Evolutionary conservation across 2,329 filamentous ascomycete species (phyloP).

Genomic region (Colletotrichum ledebouriae): DNA sequence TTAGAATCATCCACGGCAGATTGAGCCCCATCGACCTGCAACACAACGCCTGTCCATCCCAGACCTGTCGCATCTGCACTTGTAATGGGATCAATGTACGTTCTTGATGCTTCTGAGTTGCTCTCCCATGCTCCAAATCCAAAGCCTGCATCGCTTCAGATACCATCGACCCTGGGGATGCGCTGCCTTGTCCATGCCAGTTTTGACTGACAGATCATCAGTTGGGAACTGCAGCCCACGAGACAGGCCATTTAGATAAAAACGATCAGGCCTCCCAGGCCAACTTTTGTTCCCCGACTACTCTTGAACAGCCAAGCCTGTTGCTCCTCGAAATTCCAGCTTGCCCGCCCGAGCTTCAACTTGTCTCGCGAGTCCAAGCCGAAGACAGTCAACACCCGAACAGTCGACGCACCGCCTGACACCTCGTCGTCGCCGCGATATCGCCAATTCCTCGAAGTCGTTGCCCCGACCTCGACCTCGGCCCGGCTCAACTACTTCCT

Average conservation of each 20-base stretch:
- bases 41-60: constrained; percentile 49
- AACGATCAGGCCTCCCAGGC: constrained; percentile 36
- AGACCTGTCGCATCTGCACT: constrained; percentile 43
- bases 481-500: constrained; percentile 7
- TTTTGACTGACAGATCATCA: constrained; percentile 39
- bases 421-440: constrained; percentile 35
- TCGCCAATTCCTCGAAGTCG: constrained; percentile 27
- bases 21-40: constrained; percentile 63
- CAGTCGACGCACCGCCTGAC: constrained; percentile 37
- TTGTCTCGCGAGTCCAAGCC: constrained; percentile 20
- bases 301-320: constrained; percentile 37
- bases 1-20: constrained; percentile 65
- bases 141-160: constrained; percentile 27
- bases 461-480: constrained; percentile 15
- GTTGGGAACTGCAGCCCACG: constrained; percentile 29
- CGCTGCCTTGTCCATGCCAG: constrained; percentile 29
- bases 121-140: constrained; percentile 34
- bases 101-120: constrained; percentile 36
- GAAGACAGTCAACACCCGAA: neutral
- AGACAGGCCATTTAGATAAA: constrained; percentile 41
- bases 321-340: constrained; percentile 27
- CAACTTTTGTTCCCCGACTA: constrained; percentile 33
- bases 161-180: constrained; percentile 30
- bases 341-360: constrained; percentile 31
- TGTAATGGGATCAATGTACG: constrained; percentile 44